Percentiles rank a stretch among this genome's conserved stretches.
Evolutionary conservation across 257 asterid species (phyloP).

Genomic region (Salvia miltiorrhiza): DNA sequence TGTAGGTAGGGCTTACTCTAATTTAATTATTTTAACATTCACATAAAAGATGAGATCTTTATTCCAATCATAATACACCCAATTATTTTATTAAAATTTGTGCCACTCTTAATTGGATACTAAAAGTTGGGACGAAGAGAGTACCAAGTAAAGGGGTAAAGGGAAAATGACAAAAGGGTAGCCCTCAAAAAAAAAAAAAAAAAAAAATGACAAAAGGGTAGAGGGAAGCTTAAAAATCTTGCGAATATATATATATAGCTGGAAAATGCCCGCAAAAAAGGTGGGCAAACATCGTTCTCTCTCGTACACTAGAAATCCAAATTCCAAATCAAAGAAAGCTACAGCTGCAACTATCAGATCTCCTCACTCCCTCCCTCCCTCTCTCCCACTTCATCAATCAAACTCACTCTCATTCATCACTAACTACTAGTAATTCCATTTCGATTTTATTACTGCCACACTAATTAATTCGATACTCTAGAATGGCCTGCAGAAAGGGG

Average conservation of each 20-base stretch:
- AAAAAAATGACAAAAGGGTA: too few relatives aligned
- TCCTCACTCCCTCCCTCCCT: constrained; percentile 16
- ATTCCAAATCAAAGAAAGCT: constrained; percentile 25
- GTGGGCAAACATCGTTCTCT: constrained; percentile 11
- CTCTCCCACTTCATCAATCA: constrained; percentile 8
- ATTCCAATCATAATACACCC: too few relatives aligned
- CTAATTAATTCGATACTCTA: not conserved
- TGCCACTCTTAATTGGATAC: too few relatives aligned
- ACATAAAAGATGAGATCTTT: too few relatives aligned
- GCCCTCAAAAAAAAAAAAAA: too few relatives aligned
- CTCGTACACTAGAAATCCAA: not conserved
- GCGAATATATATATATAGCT: constrained; percentile 12
- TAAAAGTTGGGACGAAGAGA: too few relatives aligned
- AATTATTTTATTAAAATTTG: too few relatives aligned
- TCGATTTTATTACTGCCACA: not conserved
- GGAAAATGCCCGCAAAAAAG: constrained; percentile 21
- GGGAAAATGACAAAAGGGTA: too few relatives aligned
- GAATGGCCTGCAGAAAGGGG: constrained; percentile 66
- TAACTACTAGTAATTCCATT: not conserved
- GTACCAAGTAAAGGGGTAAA: too few relatives aligned
- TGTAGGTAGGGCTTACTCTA: too few relatives aligned
- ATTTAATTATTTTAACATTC: too few relatives aligned
- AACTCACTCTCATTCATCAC: constrained; percentile 17
- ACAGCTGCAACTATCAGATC: constrained; percentile 27
- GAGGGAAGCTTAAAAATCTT: too few relatives aligned